Evolutionary conservation across 306 rosid genomes (phyloP).

Genomic region (Oemleria cerasiformis): DNA sequence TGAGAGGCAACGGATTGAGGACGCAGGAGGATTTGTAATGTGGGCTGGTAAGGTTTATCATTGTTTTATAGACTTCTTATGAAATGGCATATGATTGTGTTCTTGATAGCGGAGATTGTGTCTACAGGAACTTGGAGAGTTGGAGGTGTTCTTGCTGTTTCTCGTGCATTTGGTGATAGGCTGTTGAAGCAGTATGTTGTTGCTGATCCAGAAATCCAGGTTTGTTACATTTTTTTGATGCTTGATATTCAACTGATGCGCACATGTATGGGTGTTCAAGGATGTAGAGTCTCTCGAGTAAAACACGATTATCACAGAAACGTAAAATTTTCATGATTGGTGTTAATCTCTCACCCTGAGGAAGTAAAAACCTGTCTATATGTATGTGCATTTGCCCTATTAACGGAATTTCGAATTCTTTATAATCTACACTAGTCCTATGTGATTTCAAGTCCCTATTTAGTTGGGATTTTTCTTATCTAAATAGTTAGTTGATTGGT

Average conservation of each 20-base stretch:
- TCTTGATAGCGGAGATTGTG: conserved; percentile 21
- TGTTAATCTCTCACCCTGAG: not conserved
- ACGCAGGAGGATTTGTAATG: conserved; percentile 96
- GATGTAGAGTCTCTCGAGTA: not conserved
- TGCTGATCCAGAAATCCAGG: conserved; percentile 99
- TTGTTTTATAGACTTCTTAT: conserved; percentile 2
- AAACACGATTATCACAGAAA: not conserved
- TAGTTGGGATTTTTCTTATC: too few relatives aligned
- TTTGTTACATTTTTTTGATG: conserved; percentile 20
- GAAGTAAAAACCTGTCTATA: not conserved
- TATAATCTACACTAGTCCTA: not conserved
- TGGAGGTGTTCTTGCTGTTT: conserved; percentile 99
- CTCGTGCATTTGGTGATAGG: conserved; percentile 98
- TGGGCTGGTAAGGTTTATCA: conserved; percentile 74
- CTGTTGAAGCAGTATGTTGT: conserved; percentile 94
- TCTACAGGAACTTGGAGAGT: conserved; percentile 96
- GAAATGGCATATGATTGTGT: not conserved
- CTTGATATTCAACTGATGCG: not conserved
- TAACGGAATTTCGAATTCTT: not conserved
- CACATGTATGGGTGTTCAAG: not conserved
- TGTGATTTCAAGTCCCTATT: not conserved
- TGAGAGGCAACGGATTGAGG: conserved; percentile 92
- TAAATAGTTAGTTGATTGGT: conserved; percentile 1
- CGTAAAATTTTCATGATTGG: not conserved
- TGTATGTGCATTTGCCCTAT: not conserved